Evolutionary conservation across 2,329 filamentous ascomycete species (phyloP), one percentile per base, ranked within the genome.

Genomic region (Penicillium sp.): DNA sequence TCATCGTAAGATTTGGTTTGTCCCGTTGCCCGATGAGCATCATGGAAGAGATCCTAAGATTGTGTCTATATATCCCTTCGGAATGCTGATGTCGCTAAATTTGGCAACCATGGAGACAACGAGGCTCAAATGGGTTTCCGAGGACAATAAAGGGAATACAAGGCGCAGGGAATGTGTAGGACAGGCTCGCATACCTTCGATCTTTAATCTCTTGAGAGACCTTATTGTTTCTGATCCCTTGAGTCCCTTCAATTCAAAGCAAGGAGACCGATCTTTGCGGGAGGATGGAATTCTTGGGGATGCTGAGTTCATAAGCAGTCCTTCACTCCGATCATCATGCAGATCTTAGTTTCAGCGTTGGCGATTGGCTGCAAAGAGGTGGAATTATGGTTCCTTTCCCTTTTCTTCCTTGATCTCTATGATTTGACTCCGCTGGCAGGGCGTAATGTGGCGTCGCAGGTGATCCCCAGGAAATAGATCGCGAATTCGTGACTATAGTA

Each of bases 301-400:
- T 43, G 61, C 54, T 59, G 61, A 64, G 55, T 64, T 65, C 62
- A 65, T 60, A 57, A 58, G 59, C 61, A 55, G 54, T 53, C 55
- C 51, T 58, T 55, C 56, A 56, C 58, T 50, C 50, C 39, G 62
- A 64, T 65, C 62, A 59, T 57, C 60, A 45, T 49, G 62, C 58
- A 61, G 61, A 65, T 65, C 62, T 8, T 32, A 32, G 36, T 32
- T 47, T 40, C 38, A n/a, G 47, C n/a, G 46, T 19, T 14, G 53
- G 4, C 49, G 61, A 63, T 63, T 64, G 57, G 61, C 50, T 55
- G 43, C 2, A 32, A 32, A 29, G 38, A 5, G 16, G 26, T 23
- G 36, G 18, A 54, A 53, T 41, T 48, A 53, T 59, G 55, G 59
- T 56, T 51, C 51, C 27, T 26, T 42, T 41, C 18, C 29, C 30